Percentiles rank a stretch among this genome's conserved stretches.
phyloP scores from a whole-genome alignment of 2,329 filamentous ascomycete species.

The Raffaelea ambrosiae region DNA sequence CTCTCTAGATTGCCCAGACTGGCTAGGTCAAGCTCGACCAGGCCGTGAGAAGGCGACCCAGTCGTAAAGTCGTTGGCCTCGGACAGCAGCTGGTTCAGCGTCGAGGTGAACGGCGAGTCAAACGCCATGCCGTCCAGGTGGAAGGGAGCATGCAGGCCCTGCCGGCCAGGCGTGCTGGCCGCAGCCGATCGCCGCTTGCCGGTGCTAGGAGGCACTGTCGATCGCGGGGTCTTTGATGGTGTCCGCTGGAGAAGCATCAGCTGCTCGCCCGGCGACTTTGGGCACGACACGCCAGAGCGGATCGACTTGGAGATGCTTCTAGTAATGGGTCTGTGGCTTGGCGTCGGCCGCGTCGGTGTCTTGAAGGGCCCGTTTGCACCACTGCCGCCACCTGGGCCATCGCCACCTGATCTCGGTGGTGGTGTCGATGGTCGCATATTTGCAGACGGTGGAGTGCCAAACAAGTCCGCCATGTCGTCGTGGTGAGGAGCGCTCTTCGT shows the following conservation, averaged over 20 bases:
- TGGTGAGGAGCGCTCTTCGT: slow-evolving; percentile 12
- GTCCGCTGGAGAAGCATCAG: slow-evolving; percentile 34
- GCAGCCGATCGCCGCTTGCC: slow-evolving; percentile 23
- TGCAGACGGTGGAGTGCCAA: slow-evolving; percentile 44
- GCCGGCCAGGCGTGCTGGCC: slow-evolving; percentile 4
- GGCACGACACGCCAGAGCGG: slow-evolving; percentile 33
- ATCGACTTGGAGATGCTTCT: slow-evolving; percentile 51
- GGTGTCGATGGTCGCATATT: slow-evolving; percentile 38
- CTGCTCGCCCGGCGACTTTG: slow-evolving; percentile 34
- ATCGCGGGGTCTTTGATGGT: slow-evolving; percentile 32
- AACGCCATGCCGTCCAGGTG: slow-evolving; percentile 23
- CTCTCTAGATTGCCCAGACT: slow-evolving; percentile 29
- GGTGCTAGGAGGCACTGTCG: slow-evolving; percentile 23
- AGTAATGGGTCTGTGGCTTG: slow-evolving; percentile 52
- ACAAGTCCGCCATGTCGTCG: slow-evolving; percentile 48
- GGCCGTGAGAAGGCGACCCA: slow-evolving; percentile 26
- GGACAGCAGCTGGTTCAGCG: slow-evolving; percentile 56
- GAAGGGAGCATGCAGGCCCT: slow-evolving; percentile 24
- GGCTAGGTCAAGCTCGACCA: slow-evolving; percentile 34
- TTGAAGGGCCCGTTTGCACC: slow-evolving; percentile 42
- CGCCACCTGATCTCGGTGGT: slow-evolving; percentile 29
- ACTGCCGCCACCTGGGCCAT: slow-evolving; percentile 18
- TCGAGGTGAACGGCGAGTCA: slow-evolving; percentile 52
- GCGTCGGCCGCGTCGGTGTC: slow-evolving; percentile 55
- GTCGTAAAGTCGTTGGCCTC: slow-evolving; percentile 40